Base-by-base conservation (phyloP, 2,329 filamentous ascomycete species). In the Talaromyces marneffei region DNA sequence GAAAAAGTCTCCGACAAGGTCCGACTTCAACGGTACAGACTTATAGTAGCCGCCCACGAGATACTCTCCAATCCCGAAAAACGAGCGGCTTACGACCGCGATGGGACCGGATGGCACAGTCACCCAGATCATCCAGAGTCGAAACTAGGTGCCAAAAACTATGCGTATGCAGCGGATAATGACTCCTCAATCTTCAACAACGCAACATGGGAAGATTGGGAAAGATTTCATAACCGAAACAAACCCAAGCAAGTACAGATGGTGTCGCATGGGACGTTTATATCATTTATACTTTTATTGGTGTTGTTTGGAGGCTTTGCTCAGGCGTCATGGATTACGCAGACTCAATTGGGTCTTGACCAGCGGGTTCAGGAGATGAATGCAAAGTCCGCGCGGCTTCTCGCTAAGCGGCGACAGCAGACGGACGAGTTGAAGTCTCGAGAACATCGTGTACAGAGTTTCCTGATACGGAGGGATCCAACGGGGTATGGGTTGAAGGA, bases 171-270 rank as follows among this genome's bases (percentile, higher is more conserved):
- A 61, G 20, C 66, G 67, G 61, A 67, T 57, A 66, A 74, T 66
- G 78, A 70, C 68, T 78, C 69, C 61, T 80, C 71, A 72, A 84
- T 87, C 54, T 83, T 80, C 69, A 74, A 79, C 67, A 97, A 97
- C 73, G 94, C 91, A 0, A 97, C 94, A 0, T 99, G 94, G 94
- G 94, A 99, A 73, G 94, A 99, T 73, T 97, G 92, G 92, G 91
- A 96, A 77, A 82, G 82, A 48, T 96, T 89, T 87, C 83, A 90
- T 67, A 80, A 85, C 74, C 80, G 73, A 74, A 79, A 70, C 74
- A 80, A 67, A 70, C 69, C 64, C 68, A 74, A 69, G 59, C 65
- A 77, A 66, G 69, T 69, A 66, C 72, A 71, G 56, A 87, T 57
- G 89, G 86, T 93, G 76, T 90, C 88, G 62, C 96, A 96, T 70